Evolutionary conservation across 179 eudicot species (phyloP), one percentile per base, ranked within the genome.

Genomic region (Beta macrorhiza): DNA sequence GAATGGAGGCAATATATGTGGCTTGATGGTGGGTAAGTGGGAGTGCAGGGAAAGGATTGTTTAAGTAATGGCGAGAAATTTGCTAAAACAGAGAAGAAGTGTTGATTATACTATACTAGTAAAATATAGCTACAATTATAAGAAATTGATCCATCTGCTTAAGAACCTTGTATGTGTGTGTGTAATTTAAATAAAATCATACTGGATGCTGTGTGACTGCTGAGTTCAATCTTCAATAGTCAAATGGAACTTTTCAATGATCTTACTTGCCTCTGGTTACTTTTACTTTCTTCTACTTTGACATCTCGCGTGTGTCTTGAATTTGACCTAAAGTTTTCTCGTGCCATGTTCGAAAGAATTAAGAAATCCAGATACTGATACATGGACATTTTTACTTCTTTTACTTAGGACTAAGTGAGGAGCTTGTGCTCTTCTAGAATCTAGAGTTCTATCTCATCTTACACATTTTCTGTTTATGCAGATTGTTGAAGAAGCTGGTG

Each of bases 401-500:
- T 59, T 59, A 17, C 55, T 25, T 37, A 10, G 51, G 80, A 17
- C 6, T 57, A 16, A 22, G 61, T 47, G 52, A 47, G 56, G 44
- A 77, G 72, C 25, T 75, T 80, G 49, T 78, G 71, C 12, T 59
- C 55, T 57, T 80, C 62, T 53, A 29, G 20, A 53, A 53, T 73
- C 5, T 25, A 10, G 61, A 74, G n/a, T 8, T 74, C 67, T 81
- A 29, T 77, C 11, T 74, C 17, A 11, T 72, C 63, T 82, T 49
- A 58, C 57, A 2, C 29, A 56, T 25, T 63, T 68, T 55, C 29
- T 75, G 69, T 63, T 75, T 77, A 19, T 62, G 83, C 91, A 96
- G 99, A 94, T 96, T 79, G 99, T 94, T 82, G 99, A 96, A 90
- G 99, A 94, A 88, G 99, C 99, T 69, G 99, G 98, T 75, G 97